phyloP scores from a whole-genome alignment of 2,329 filamentous ascomycete species.

The Xylaria sp. region DNA sequence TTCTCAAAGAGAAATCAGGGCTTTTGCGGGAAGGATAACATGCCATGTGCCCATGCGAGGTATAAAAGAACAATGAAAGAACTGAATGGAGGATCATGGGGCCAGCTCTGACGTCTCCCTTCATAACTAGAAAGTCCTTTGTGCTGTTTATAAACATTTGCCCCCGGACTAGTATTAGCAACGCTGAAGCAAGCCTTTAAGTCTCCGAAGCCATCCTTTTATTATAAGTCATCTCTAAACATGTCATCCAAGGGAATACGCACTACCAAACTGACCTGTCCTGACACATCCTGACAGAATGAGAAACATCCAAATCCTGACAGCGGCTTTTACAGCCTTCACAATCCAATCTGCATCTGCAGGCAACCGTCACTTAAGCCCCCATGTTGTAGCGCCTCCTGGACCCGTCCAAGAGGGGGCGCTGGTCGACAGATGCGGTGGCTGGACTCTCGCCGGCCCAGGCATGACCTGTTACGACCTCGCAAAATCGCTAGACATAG shows the following conservation, averaged over 20 bases:
- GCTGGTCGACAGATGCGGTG: conserved; percentile 9
- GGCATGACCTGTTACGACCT: conserved; percentile 26
- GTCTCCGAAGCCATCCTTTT: background rate
- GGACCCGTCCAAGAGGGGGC: conserved; percentile 34
- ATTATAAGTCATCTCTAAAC: background rate
- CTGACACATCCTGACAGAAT: conserved; percentile 3
- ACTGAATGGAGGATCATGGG: background rate
- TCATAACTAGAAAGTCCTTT: conserved; percentile 10
- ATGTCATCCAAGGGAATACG: background rate
- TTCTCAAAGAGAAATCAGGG: background rate
- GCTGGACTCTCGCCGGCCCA: conserved; percentile 22
- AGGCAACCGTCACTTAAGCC: background rate
- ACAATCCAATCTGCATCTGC: conserved; percentile 14
- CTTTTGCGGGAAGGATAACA: background rate
- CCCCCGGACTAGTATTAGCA: background rate
- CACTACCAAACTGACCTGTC: background rate
- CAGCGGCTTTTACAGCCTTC: conserved; percentile 15
- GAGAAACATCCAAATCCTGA: conserved; percentile 16
- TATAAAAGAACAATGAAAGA: background rate
- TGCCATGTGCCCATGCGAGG: background rate
- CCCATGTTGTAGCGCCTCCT: conserved; percentile 5
- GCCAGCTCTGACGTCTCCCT: background rate
- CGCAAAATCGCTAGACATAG: conserved; percentile 2
- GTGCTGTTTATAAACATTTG: conserved; percentile 7
- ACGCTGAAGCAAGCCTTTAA: conserved; percentile 13